Conservation (phyloP, 495 filamentous ascomycete genomes). For the Neurospora sp. region DNA sequence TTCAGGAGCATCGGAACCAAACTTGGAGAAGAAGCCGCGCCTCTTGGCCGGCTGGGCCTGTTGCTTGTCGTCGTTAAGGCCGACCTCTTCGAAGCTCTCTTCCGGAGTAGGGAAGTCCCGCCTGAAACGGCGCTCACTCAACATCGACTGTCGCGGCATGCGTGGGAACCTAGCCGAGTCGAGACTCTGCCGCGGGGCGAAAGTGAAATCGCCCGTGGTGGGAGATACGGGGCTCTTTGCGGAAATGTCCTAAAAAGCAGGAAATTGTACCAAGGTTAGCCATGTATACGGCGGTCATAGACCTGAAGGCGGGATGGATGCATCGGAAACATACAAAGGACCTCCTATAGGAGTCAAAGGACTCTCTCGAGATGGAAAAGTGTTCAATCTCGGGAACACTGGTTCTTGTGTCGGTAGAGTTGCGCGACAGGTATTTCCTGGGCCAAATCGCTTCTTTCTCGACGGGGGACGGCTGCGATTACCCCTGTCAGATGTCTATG, state of each 20-base stretch:
- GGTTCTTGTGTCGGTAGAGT: conserved; percentile 57
- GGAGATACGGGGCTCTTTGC: conserved; percentile 70
- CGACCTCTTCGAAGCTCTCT: conserved; percentile 84
- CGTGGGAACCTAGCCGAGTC: conserved; percentile 57
- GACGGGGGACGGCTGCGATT: conserved; percentile 68
- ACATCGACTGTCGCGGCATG: conserved; percentile 39
- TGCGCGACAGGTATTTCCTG: conserved; percentile 55
- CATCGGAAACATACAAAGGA: conserved; percentile 65
- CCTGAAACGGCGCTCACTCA: conserved; percentile 42
- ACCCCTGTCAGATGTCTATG: conserved; percentile 9
- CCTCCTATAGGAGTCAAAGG: conserved; percentile 92
- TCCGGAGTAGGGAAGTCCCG: conserved; percentile 52
- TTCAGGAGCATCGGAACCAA: conserved; percentile 46
- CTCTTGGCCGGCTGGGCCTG: conserved; percentile 52
- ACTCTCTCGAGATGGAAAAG: conserved; percentile 94
- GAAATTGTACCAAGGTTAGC: conserved; percentile 5
- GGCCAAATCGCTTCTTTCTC: conserved; percentile 85
- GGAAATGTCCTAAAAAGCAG: conserved; percentile 65
- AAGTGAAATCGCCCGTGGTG: conserved; percentile 27
- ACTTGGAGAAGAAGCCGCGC: conserved; percentile 74
- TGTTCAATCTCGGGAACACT: conserved; percentile 76
- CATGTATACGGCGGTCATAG: background rate
- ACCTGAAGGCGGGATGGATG: background rate
- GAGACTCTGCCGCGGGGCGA: conserved; percentile 62
- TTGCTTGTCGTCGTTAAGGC: conserved; percentile 56